These are phyloP conservation scores for Fusarium sp. DNA, from an alignment of 2,329 filamentous ascomycete genomes.

Conservation along the genomic window DNA sequence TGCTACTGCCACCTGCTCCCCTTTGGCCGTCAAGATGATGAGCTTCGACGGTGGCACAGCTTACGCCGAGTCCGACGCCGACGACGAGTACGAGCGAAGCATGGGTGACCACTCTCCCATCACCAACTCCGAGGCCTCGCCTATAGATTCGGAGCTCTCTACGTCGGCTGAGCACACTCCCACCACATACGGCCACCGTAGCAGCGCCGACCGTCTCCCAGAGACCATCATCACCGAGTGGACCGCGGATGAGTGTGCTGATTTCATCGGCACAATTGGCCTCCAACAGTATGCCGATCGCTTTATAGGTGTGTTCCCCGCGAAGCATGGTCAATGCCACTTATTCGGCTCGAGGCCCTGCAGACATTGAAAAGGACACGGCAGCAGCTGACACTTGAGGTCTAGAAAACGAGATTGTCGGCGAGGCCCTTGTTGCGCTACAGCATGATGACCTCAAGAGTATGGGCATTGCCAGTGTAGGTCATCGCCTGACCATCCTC, in stretches of 20 bases:
- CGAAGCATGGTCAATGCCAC: not conserved
- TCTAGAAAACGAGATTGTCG: conserved; percentile 90
- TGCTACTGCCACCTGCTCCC: conserved; percentile 26
- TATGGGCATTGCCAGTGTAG: conserved; percentile 91
- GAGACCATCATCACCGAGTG: conserved; percentile 80
- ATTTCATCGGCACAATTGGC: conserved; percentile 82
- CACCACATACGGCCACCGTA: conserved; percentile 75
- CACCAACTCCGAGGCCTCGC: conserved; percentile 72
- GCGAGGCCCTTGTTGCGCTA: conserved; percentile 86
- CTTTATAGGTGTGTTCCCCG: conserved; percentile 74
- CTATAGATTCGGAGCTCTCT: conserved; percentile 74
- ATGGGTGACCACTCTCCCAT: conserved; percentile 72
- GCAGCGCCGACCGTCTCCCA: conserved; percentile 70
- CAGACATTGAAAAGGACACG: not conserved
- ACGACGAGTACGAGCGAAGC: conserved; percentile 83
- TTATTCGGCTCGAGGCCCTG: not conserved
- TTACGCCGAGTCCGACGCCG: conserved; percentile 81
- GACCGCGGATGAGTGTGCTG: conserved; percentile 86
- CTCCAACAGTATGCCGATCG: conserved; percentile 81
- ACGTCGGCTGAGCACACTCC: conserved; percentile 78
- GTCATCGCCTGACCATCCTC: conserved; percentile 91
- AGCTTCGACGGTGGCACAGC: conserved; percentile 71
- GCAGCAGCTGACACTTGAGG: conserved; percentile 31
- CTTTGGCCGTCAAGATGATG: conserved; percentile 52
- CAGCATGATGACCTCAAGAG: conserved; percentile 94